Percentiles rank a stretch among this genome's conserved stretches.
phyloP scores from a whole-genome alignment of 2,329 filamentous ascomycete genomes.

The Pseudopyricularia cyperi region DNA sequence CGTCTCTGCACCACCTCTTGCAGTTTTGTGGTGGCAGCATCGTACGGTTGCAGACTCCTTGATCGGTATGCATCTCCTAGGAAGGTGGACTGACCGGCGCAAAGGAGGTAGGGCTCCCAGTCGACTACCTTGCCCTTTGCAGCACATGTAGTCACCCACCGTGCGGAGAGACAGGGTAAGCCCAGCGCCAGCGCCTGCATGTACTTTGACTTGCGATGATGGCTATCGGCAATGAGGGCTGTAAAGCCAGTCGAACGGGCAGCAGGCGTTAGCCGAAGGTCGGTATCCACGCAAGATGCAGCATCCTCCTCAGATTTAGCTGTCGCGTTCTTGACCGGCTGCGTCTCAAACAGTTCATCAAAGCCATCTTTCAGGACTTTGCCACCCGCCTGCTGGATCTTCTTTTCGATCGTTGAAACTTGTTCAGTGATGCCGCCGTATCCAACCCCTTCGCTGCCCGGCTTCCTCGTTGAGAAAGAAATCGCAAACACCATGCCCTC shows the following conservation, averaged over 20 bases:
- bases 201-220: constrained; percentile 81
- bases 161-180: constrained; percentile 69
- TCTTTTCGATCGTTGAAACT: constrained; percentile 37
- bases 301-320: constrained; percentile 13
- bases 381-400: constrained; percentile 62
- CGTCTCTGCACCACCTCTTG: constrained; percentile 42
- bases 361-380: constrained; percentile 62
- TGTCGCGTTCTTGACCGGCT: constrained; percentile 19
- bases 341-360: constrained; percentile 59
- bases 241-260: constrained; percentile 57
- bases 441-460: constrained; percentile 34
- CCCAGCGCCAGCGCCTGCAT: constrained; percentile 88
- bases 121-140: constrained; percentile 47
- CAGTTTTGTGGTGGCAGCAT: constrained; percentile 42
- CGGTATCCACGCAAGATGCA: constrained; percentile 9
- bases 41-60: constrained; percentile 50
- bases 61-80: constrained; percentile 69
- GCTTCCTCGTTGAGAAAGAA: constrained; percentile 46
- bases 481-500: constrained; percentile 78
- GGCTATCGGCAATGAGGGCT: constrained; percentile 72
- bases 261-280: constrained; percentile 38
- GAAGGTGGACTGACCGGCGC: constrained; percentile 67
- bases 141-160: constrained; percentile 69
- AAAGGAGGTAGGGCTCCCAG: constrained; percentile 73
- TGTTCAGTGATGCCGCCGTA: constrained; percentile 20